Percentiles rank a stretch among this genome's conserved stretches.
Conservation (phyloP, 768 basidiomycete genomes). For the Asterophora lycoperdoides region DNA sequence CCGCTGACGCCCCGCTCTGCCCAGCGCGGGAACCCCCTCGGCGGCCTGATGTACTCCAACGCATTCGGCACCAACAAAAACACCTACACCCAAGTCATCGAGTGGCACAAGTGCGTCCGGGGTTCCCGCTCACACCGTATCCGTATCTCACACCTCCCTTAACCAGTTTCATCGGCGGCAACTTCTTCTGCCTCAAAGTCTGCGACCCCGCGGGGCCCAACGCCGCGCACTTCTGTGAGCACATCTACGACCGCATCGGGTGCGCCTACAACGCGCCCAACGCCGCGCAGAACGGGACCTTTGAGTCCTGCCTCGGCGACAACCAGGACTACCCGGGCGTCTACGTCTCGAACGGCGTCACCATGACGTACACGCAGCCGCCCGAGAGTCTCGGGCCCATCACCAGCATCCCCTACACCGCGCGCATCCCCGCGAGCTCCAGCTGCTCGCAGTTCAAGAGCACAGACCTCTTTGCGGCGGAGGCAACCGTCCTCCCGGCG, state of each 20-base stretch:
- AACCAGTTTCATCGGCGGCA: conserved; percentile 53
- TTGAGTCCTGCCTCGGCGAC: conserved; percentile 50
- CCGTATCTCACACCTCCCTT: conserved; percentile 11
- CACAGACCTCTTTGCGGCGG: conserved; percentile 25
- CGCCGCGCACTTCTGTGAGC: conserved; percentile 47
- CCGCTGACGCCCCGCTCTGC: too few species aligned
- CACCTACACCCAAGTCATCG: conserved; percentile 45
- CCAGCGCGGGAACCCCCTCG: conserved; percentile 78
- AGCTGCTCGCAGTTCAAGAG: conserved; percentile 30
- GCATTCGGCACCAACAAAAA: conserved; percentile 22
- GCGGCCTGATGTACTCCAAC: conserved; percentile 25
- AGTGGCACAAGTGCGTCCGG: conserved; percentile 50
- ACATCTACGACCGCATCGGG: conserved; percentile 61
- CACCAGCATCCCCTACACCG: conserved; percentile 32
- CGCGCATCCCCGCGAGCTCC: conserved; percentile 33
- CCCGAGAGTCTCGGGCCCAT: conserved; percentile 35
- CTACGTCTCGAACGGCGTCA: conserved; percentile 12
- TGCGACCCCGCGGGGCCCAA: too few species aligned
- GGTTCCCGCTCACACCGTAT: conserved; percentile 7
- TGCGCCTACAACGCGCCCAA: conserved; percentile 65
- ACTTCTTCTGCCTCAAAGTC: conserved; percentile 52
- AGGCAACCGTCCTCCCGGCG: conserved; percentile 1
- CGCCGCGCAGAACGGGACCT: conserved; percentile 44
- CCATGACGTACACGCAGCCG: conserved; percentile 35
- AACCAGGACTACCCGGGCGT: conserved; percentile 30